Evolutionary conservation across 306 rosid species (phyloP).

Genomic region (Aeschynomene evenia): DNA sequence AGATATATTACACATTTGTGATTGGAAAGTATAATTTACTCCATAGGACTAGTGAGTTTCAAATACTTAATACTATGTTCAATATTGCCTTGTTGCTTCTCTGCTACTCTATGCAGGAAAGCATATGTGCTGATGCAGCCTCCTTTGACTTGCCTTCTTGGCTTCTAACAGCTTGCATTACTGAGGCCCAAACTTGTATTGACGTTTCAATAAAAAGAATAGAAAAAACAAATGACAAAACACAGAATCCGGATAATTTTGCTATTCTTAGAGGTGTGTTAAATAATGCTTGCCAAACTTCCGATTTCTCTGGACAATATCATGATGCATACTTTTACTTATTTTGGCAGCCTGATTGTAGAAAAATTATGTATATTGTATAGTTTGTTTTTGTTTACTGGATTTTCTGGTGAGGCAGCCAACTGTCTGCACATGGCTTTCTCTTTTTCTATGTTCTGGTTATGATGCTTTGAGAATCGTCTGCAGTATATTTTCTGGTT

Average conservation of each 20-base stretch:
- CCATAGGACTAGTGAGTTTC: conserved; percentile 1
- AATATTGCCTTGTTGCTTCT: conserved; percentile 11
- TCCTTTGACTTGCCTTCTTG: conserved; percentile 91
- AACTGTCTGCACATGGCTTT: conserved; percentile 1
- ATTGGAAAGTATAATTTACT: conserved; percentile 24
- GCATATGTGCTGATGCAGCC: conserved; percentile 96
- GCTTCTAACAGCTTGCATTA: conserved; percentile 83
- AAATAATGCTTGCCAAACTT: conserved; percentile 22
- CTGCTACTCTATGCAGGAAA: conserved; percentile 61
- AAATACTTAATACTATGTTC: conserved; percentile 2
- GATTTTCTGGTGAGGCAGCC: conserved; percentile 25
- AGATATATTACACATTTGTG: conserved; percentile 21
- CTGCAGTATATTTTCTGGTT: conserved; percentile 14
- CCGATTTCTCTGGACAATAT: conserved; percentile 24
- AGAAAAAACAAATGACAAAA: conserved; percentile 68
- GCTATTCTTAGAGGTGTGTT: conserved; percentile 85
- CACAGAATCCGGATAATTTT: conserved; percentile 75
- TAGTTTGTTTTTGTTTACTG: conserved; percentile 22
- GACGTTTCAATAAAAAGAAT: conserved; percentile 67
- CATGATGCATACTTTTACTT: conserved; percentile 21
- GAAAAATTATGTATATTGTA: conserved; percentile 1
- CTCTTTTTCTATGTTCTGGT: conserved; percentile 19
- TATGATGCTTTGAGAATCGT: conserved; percentile 14
- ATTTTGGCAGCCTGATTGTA: conserved; percentile 1
- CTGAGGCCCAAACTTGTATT: conserved; percentile 80